A percentile compares a stretch with the other conserved stretches of the same genome.
phyloP scores from a whole-genome alignment of 2,329 filamentous ascomycete genomes.

The Hymenoscyphus infarciens region DNA sequence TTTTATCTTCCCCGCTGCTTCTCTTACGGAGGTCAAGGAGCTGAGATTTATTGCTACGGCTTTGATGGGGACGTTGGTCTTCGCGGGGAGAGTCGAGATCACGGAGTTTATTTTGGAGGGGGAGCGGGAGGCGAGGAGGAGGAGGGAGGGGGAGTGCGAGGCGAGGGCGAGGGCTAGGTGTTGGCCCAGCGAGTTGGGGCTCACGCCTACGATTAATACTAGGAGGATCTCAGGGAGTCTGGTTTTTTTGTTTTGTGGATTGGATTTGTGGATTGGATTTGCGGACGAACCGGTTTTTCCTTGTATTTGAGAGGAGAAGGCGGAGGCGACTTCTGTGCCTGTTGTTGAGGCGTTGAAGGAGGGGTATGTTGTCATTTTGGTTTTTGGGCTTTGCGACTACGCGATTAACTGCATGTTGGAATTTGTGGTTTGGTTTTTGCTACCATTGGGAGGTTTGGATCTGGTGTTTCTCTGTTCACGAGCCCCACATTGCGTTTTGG shows the following conservation, averaged over 20 bases:
- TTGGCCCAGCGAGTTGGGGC: constrained; percentile 19
- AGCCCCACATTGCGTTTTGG: no score
- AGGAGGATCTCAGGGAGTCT: background rate
- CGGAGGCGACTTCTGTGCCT: constrained; percentile 36
- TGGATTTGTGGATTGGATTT: background rate
- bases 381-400: background rate
- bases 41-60: constrained; percentile 34
- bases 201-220: constrained; percentile 22
- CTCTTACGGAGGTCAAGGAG: constrained; percentile 40
- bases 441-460: background rate
- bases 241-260: background rate
- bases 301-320: constrained; percentile 32
- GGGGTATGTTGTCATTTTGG: constrained; percentile 16
- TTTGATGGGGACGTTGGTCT: background rate
- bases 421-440: no score
- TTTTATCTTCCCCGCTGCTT: constrained; percentile 39
- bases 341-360: constrained; percentile 36
- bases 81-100: constrained; percentile 11
- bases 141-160: constrained; percentile 20
- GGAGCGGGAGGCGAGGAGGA: constrained; percentile 25
- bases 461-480: no score
- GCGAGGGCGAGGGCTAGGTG: constrained; percentile 21
- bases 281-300: constrained; percentile 32
- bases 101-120: constrained; percentile 19
- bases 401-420: background rate